phyloP scores from a whole-genome alignment of 148 eudicot species.

The Silene uniflora region DNA sequence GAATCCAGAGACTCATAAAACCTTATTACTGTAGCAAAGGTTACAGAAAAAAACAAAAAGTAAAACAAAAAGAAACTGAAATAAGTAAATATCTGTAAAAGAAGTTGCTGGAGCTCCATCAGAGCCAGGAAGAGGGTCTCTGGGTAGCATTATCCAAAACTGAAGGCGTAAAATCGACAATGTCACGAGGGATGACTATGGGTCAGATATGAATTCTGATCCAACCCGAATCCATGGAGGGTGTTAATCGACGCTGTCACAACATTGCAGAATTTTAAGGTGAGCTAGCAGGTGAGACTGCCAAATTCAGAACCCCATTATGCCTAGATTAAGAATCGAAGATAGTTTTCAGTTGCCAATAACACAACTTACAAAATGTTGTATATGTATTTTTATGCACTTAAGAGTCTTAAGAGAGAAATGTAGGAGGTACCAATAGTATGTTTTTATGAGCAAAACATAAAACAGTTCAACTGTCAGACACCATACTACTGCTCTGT shows the following conservation, averaged over 20 bases:
- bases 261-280: no score
- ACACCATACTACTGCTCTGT: constrained; percentile 33
- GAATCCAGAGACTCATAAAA: neutral
- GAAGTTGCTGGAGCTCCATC: no score
- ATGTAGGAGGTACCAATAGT: neutral
- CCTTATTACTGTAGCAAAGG: constrained; percentile 1
- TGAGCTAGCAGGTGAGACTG: no score
- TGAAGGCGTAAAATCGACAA: neutral
- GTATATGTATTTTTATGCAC: constrained; percentile 17
- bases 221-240: neutral
- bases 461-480: no score
- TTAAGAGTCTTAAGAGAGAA: neutral
- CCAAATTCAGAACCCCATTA: neutral
- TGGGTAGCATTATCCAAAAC: neutral
- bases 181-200: neutral
- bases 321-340: constrained; percentile 13
- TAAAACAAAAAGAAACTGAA: no score
- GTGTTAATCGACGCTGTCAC: neutral
- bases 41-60: neutral
- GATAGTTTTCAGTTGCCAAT: no score
- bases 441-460: constrained; percentile 3
- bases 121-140: no score
- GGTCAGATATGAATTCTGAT: neutral
- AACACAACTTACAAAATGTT: constrained; percentile 8
- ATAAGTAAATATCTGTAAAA: no score